Percentiles rank a stretch among this genome's conserved stretches.
These are phyloP conservation scores for Pichia occidentalis DNA, from an alignment of 805 yeast genomes.

Conservation along the genomic window DNA sequence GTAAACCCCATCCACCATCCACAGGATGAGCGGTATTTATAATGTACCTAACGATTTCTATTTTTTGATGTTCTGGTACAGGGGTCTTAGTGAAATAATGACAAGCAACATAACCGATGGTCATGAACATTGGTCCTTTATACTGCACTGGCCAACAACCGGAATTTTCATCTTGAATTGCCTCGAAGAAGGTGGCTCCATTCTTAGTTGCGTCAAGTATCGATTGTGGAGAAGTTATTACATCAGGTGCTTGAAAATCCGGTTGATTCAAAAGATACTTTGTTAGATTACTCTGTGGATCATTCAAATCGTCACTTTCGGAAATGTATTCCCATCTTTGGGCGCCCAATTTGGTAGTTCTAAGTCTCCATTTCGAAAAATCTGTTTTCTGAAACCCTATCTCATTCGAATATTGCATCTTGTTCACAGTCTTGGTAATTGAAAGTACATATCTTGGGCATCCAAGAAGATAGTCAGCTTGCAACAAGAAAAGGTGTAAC, in stretches of 20 bases:
- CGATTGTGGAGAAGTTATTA: conserved; percentile 30
- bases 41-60: conserved; percentile 76
- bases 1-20: conserved; percentile 99
- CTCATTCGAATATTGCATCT: conserved; percentile 55
- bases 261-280: conserved; percentile 39
- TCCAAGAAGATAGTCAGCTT: not conserved
- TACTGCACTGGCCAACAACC: conserved; percentile 91
- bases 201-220: conserved; percentile 55
- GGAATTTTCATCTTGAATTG: conserved; percentile 65
- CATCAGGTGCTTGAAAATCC: conserved; percentile 16
- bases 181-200: conserved; percentile 63
- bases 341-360: conserved; percentile 64
- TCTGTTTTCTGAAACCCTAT: conserved; percentile 67
- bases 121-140: conserved; percentile 97
- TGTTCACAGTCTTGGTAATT: not conserved
- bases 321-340: conserved; percentile 72
- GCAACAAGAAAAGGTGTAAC: not conserved
- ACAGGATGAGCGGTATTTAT: conserved; percentile 94
- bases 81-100: conserved; percentile 61
- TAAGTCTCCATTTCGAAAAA: conserved; percentile 64
- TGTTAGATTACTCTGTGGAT: conserved; percentile 49
- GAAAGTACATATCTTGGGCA: too few species aligned
- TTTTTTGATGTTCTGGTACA: conserved; percentile 57
- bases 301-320: conserved; percentile 30
- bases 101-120: conserved; percentile 78